phyloP scores from a whole-genome alignment of 345 rosid species.

The Lumnitzera racemosa region DNA sequence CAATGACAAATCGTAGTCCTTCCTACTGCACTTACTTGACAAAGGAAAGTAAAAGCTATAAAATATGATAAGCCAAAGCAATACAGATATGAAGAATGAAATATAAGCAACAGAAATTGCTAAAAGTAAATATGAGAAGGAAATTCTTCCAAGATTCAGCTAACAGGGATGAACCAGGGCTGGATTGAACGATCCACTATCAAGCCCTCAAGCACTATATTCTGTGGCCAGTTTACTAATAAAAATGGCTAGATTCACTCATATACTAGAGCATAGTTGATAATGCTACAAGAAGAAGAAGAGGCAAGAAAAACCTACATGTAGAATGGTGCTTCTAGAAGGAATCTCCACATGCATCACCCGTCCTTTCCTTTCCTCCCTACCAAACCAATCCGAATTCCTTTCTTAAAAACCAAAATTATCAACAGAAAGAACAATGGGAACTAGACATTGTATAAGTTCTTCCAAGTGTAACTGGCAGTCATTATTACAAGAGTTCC shows the following conservation, averaged over 20 bases:
- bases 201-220: no score
- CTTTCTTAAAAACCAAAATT: constrained; percentile 12
- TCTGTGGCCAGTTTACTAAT: no score
- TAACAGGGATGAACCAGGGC: no score
- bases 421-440: not conserved
- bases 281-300: constrained; percentile 2
- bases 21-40: no score
- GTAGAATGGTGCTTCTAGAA: constrained; percentile 59
- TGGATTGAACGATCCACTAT: no score
- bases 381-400: constrained; percentile 59
- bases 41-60: no score
- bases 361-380: constrained; percentile 87
- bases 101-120: no score
- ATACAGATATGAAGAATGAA: no score
- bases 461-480: not conserved
- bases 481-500: not conserved
- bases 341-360: constrained; percentile 73
- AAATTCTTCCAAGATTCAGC: no score
- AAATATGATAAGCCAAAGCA: no score
- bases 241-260: not conserved
- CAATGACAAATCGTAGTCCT: no score
- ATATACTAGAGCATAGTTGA: not conserved
- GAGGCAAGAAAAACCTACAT: constrained; percentile 54
- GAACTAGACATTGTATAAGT: not conserved
- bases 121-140: no score